A percentile compares a stretch with the other conserved stretches of the same genome.
These are phyloP conservation scores for Fusarium praegraminearum DNA, from an alignment of 2,329 filamentous ascomycete species.

Conservation along the genomic window DNA sequence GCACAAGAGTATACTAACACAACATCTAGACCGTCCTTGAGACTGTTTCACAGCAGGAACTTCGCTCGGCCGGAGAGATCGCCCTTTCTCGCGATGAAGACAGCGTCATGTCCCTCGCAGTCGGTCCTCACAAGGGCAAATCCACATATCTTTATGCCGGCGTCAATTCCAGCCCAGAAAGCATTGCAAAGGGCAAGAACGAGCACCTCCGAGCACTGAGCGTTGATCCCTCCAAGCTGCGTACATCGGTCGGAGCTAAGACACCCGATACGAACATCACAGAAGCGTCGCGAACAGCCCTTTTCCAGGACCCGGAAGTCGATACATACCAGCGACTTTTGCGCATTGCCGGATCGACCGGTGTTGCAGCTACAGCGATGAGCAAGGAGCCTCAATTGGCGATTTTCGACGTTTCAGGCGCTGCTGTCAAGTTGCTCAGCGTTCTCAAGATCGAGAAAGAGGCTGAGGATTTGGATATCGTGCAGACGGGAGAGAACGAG, in stretches of 20 bases:
- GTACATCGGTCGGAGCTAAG: slow-evolving; percentile 49
- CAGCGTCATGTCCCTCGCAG: slow-evolving; percentile 84
- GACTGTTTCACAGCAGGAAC: slow-evolving; percentile 71
- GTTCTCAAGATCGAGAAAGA: slow-evolving; percentile 65
- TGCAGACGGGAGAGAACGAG: slow-evolving; percentile 68
- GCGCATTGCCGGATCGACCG: slow-evolving; percentile 73
- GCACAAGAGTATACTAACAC: slow-evolving; percentile 22
- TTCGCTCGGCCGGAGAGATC: slow-evolving; percentile 76
- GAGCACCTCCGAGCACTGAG: slow-evolving; percentile 84
- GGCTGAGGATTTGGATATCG: slow-evolving; percentile 77
- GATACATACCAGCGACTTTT: slow-evolving; percentile 71
- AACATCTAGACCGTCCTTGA: slow-evolving; percentile 75
- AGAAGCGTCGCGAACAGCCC: slow-evolving; percentile 64
- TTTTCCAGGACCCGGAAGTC: slow-evolving; percentile 63
- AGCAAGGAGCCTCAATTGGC: slow-evolving; percentile 82
- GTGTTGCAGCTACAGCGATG: slow-evolving; percentile 82
- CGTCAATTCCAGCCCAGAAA: slow-evolving; percentile 82
- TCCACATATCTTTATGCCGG: slow-evolving; percentile 74
- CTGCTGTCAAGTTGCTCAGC: slow-evolving; percentile 60
- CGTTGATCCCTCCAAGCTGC: slow-evolving; percentile 60
- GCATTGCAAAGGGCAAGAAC: slow-evolving; percentile 81
- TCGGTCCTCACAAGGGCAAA: slow-evolving; percentile 70
- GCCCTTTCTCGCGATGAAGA: slow-evolving; percentile 88
- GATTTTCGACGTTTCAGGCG: slow-evolving; percentile 74
- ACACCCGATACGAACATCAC: slow-evolving; percentile 56